Percentiles rank a stretch among this genome's conserved stretches.
These are phyloP conservation scores for Psophocarpus tetragonolobus DNA, from an alignment of 306 rosid species.

Conservation along the genomic window DNA sequence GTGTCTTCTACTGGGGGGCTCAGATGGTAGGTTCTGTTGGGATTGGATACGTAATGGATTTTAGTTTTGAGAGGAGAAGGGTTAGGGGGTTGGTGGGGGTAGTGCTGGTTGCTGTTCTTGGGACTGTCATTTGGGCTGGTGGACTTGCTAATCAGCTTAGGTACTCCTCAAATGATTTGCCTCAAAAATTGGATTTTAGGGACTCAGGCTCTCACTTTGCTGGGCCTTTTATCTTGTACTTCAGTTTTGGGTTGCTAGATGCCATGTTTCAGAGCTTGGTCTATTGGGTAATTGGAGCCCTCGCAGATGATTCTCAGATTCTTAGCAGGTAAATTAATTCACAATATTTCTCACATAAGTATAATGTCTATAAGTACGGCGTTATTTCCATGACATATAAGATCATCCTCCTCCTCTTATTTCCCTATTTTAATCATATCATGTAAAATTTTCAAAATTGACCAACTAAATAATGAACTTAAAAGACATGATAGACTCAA, in stretches of 20 bases:
- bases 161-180: constrained; percentile 31
- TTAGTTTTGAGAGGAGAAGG: constrained; percentile 67
- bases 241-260: constrained; percentile 70
- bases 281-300: constrained; percentile 77
- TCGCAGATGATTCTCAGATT: constrained; percentile 70
- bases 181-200: constrained; percentile 64
- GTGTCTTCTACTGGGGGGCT: constrained; percentile 75
- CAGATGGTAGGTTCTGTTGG: constrained; percentile 72
- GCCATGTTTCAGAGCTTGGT: constrained; percentile 75
- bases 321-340: constrained; percentile 74
- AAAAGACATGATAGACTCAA: too few species aligned
- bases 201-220: constrained; percentile 54
- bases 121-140: constrained; percentile 75
- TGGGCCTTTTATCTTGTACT: constrained; percentile 74
- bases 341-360: not conserved
- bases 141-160: constrained; percentile 71
- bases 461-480: too few species aligned
- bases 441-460: too few species aligned
- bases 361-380: not conserved
- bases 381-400: too few species aligned
- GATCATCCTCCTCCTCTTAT: too few species aligned
- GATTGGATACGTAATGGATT: constrained; percentile 70
- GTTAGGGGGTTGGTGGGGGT: constrained; percentile 63
- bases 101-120: constrained; percentile 54
- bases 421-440: too few species aligned